These are phyloP conservation scores for Halenospora varia DNA, from an alignment of 495 filamentous ascomycete species.

Conservation along the genomic window DNA sequence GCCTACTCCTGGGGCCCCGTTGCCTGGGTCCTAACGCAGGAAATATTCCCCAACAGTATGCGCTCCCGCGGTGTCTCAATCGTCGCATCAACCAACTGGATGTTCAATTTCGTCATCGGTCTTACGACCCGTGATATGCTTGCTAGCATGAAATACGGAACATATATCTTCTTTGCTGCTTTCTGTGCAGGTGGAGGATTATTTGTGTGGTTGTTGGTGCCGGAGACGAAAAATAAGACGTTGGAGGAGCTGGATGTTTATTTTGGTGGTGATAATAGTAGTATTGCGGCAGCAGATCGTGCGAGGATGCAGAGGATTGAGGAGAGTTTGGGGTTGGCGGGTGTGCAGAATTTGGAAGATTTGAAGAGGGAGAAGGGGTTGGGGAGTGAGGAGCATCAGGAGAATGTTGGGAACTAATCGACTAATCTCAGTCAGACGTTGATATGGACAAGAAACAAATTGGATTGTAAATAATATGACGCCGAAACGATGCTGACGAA, in stretches of 20 bases:
- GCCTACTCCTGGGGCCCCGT: constrained; percentile 20
- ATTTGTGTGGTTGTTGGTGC: constrained; percentile 16
- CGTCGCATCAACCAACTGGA: constrained; percentile 36
- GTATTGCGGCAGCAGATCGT: constrained; percentile 32
- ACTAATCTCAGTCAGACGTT: no score
- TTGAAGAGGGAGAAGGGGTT: constrained; percentile 21
- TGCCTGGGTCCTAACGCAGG: constrained; percentile 38
- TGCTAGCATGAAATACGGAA: constrained; percentile 30
- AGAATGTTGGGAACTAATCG: background rate
- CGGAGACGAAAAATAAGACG: constrained; percentile 15
- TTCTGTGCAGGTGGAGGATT: constrained; percentile 13
- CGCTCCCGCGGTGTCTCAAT: constrained; percentile 38
- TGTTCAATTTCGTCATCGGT: constrained; percentile 43
- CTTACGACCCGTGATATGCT: constrained; percentile 38
- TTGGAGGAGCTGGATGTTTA: constrained; percentile 15
- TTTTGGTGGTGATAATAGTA: constrained; percentile 23
- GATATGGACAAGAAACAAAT: no score
- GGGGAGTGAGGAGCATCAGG: constrained; percentile 32
- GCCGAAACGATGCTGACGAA: no score
- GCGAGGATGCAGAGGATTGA: constrained; percentile 14
- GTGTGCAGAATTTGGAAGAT: constrained; percentile 8
- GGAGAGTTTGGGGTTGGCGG: constrained; percentile 11
- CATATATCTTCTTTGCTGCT: constrained; percentile 45
- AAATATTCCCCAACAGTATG: constrained; percentile 44
- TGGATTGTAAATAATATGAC: no score